These are phyloP conservation scores for Naganishia friedmannii DNA, from an alignment of 768 basidiomycete species.

Conservation along the genomic window DNA sequence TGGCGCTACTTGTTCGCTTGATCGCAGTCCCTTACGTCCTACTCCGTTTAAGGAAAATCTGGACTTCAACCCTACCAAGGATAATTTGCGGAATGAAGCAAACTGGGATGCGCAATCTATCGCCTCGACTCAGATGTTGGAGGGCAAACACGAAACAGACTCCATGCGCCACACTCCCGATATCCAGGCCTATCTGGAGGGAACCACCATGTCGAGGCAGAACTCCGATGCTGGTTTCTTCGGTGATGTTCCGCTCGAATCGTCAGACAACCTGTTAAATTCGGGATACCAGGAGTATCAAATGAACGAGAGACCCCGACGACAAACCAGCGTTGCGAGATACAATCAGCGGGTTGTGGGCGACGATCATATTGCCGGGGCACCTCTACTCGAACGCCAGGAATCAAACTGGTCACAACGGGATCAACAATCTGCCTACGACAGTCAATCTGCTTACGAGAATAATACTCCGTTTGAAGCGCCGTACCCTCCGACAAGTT, in stretches of 20 bases:
- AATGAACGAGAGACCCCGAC: conserved; percentile 8
- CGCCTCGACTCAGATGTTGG: conserved; percentile 51
- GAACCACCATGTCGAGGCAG: conserved; percentile 11
- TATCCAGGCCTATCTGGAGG: conserved; percentile 26
- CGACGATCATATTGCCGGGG: conserved; percentile 27
- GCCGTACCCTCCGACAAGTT: conserved; percentile 16
- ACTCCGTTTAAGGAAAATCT: conserved; percentile 47
- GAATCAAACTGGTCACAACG: conserved; percentile 20
- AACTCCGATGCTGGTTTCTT: conserved; percentile 20
- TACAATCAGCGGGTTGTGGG: conserved; percentile 25
- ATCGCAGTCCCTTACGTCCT: conserved; percentile 27
- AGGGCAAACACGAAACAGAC: conserved; percentile 14
- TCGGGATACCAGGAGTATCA: background rate
- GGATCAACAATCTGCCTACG: conserved; percentile 10
- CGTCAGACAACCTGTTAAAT: conserved; percentile 27
- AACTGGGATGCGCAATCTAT: conserved; percentile 85
- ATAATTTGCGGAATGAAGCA: conserved; percentile 55
- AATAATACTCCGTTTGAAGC: background rate
- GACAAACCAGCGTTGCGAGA: conserved; percentile 22
- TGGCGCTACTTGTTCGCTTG: conserved; percentile 17
- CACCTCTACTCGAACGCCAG: conserved; percentile 26
- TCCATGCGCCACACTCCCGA: conserved; percentile 1
- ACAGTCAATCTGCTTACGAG: conserved; percentile 13
- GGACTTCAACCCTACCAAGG: conserved; percentile 50
- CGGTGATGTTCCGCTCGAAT: conserved; percentile 23